These are phyloP conservation scores for Aphanomyces stellatus DNA, from an alignment of 352 stramenopile genomes.

Conservation along the genomic window DNA sequence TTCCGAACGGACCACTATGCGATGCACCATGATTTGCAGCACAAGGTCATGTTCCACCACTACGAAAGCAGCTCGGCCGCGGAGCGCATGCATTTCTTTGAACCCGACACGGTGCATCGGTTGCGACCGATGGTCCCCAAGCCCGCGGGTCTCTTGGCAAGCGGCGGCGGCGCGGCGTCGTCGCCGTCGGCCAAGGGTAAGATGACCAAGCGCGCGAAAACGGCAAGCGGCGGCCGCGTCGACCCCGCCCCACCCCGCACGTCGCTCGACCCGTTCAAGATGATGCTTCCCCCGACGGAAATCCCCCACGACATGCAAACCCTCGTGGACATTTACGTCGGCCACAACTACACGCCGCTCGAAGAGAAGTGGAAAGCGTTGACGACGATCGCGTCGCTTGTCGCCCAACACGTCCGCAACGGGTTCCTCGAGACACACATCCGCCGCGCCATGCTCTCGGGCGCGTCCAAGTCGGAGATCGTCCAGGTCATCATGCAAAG, in stretches of 20 bases:
- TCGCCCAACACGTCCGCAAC: conserved; percentile 2
- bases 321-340: background rate
- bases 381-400: background rate
- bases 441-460: background rate
- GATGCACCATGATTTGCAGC: conserved; percentile 16
- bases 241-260: background rate
- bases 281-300: conserved; percentile 5
- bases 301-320: conserved; percentile 11
- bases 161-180: too few species aligned
- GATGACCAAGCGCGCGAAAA: background rate
- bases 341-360: conserved; percentile 1
- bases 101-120: conserved; percentile 7
- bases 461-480: background rate
- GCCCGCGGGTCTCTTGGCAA: too few species aligned
- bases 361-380: conserved; percentile 10
- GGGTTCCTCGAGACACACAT: conserved; percentile 2
- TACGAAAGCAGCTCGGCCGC: conserved; percentile 5
- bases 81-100: conserved; percentile 13
- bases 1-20: conserved; percentile 18
- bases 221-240: background rate
- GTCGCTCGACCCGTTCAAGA: background rate
- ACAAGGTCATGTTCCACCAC: conserved; percentile 3
- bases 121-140: background rate
- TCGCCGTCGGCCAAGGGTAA: background rate
- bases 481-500: conserved; percentile 5